phyloP scores from a whole-genome alignment of 1,139 yeast species.

The Saccharomyces pastorianus region DNA sequence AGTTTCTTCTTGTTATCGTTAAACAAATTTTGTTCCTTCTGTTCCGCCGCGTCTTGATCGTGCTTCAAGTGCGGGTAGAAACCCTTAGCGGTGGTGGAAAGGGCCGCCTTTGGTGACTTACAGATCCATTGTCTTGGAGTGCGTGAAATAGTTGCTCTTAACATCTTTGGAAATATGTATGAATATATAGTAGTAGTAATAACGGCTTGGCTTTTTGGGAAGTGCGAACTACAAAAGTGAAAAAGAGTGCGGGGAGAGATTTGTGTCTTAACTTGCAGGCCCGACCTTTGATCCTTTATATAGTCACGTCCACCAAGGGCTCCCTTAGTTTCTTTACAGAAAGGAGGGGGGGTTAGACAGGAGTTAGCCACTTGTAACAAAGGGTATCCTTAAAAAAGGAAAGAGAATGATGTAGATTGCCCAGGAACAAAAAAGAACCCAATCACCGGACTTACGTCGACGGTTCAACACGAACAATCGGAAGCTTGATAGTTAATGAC shows the following conservation, averaged over 20 bases:
- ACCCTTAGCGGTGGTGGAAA: not conserved
- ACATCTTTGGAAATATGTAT: not conserved
- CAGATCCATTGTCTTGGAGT: not conserved
- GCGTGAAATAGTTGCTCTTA: not conserved
- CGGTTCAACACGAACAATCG: no score
- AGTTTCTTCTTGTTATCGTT: slow-evolving; percentile 23
- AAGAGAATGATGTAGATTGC: not conserved
- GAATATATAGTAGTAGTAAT: slow-evolving; percentile 4
- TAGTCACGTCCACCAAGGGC: not conserved
- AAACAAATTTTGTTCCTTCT: slow-evolving; percentile 21
- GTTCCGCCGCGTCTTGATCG: slow-evolving; percentile 15
- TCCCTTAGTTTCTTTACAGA: not conserved
- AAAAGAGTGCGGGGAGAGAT: not conserved
- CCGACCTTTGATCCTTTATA: not conserved
- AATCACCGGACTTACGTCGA: not conserved
- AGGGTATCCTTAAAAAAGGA: not conserved
- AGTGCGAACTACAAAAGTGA: not conserved
- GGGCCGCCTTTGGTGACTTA: not conserved
- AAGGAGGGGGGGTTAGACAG: not conserved
- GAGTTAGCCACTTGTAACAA: not conserved
- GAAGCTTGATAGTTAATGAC: not conserved
- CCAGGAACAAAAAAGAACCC: not conserved
- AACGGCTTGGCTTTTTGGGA: not conserved
- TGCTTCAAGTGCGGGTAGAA: slow-evolving; percentile 10
- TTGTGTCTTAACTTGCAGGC: not conserved